A percentile compares a stretch with the other conserved stretches of the same genome.
Conservation (phyloP, 2,329 filamentous ascomycete genomes). For the Dendryphion nanum region DNA sequence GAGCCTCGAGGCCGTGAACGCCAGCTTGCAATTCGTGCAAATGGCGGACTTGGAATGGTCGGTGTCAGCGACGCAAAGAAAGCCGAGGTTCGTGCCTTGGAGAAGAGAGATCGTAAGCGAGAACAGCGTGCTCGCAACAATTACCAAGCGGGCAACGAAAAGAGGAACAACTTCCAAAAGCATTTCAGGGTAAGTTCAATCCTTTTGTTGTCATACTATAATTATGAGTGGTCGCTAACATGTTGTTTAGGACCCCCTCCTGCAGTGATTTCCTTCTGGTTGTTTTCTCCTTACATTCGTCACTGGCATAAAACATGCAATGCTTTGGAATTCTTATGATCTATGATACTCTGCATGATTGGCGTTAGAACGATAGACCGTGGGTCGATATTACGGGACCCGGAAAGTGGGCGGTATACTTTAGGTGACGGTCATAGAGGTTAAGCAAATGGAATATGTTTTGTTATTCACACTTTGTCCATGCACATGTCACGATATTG, state of each 20-base stretch:
- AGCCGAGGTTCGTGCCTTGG: slow-evolving; percentile 62
- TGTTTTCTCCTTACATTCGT: neutral
- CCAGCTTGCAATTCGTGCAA: slow-evolving; percentile 60
- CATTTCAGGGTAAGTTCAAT: slow-evolving; percentile 60
- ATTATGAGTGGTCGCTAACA: neutral
- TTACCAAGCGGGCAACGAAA: slow-evolving; percentile 68
- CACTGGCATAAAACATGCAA: too few species aligned
- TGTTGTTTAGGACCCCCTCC: neutral
- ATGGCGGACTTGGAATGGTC: slow-evolving; percentile 73
- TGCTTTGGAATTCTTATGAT: too few species aligned
- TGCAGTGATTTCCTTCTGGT: slow-evolving; percentile 1
- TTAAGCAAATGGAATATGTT: too few species aligned
- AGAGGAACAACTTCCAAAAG: slow-evolving; percentile 74
- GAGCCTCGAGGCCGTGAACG: slow-evolving; percentile 29
- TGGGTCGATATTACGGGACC: too few species aligned
- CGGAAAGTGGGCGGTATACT: too few species aligned
- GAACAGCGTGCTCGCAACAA: slow-evolving; percentile 60
- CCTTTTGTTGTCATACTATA: neutral
- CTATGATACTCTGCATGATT: too few species aligned
- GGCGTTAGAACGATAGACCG: too few species aligned
- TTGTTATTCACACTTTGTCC: too few species aligned
- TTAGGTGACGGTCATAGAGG: too few species aligned
- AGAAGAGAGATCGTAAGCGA: slow-evolving; percentile 67
- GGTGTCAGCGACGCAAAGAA: slow-evolving; percentile 76
- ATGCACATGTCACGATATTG: too few species aligned